Evolutionary conservation across 2,329 filamentous ascomycete genomes (phyloP), one percentile per base, ranked within the genome.

Genomic region (Trichoderma polysporum): DNA sequence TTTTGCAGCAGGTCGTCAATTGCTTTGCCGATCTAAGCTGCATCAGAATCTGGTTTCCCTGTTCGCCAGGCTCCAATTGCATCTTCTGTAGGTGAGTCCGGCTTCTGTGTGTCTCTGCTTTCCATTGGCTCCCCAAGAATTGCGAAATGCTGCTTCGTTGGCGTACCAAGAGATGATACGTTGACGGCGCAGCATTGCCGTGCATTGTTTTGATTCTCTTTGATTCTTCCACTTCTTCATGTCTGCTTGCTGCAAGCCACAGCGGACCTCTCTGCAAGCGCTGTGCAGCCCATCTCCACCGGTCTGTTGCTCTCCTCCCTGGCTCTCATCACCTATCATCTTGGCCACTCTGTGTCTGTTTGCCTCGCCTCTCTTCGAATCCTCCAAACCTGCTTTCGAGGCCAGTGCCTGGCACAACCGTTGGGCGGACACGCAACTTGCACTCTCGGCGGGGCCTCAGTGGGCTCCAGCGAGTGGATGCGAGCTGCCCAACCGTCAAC

Each of bases 401-500:
- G 60, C 60, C 29, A 45, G 49, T 52, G 59, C 47, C 59, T 62
- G 59, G 25, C 19, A 31, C 31, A 17, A 35, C 57, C 49, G 49
- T 47, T 63, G 60, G 50, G 7, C 33, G 33, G 50, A 50, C 47
- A 50, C 25, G 47, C 41, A 45, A 50, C 25, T 15, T 10, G n/a
- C 41, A 35, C 33, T 35, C 9, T 17, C n/a, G 47, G 47, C 47
- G 47, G 47, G 33, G 56, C 22, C 17, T 47, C 35, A 15, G 37
- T 35, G 33, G 33, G 29, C 57, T 49, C 57, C 12, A 25, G 61
- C 47, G 49, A 35, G 50, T 47, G 50, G 33, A 35, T 35, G 13
- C 53, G 35, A 39, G 62, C 53, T 39, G 62, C 62, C 62, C 62
- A 65, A 65, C 52, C 25, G 49, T 31, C 62, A 65, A 53, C 62